Evolutionary conservation across 768 basidiomycete genomes (phyloP).

Genomic region (Naganishia kalamii): DNA sequence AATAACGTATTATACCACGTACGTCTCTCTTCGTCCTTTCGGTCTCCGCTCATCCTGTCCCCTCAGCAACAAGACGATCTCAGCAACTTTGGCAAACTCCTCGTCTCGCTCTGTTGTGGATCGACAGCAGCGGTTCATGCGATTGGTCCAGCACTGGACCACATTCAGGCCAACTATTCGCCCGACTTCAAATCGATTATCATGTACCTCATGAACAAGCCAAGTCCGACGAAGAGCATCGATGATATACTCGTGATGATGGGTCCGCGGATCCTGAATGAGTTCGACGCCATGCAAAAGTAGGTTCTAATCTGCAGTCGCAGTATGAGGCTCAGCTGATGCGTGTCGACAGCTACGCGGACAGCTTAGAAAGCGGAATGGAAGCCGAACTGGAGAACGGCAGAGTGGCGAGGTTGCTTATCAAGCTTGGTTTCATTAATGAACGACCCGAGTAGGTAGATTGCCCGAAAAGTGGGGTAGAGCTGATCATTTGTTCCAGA

Average conservation of each 20-base stretch:
- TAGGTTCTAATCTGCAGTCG: slow-evolving; percentile 46
- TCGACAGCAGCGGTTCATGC: slow-evolving; percentile 61
- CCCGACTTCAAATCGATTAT: slow-evolving; percentile 74
- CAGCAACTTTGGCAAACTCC: slow-evolving; percentile 71
- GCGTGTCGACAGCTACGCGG: slow-evolving; percentile 57
- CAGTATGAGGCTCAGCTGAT: not conserved
- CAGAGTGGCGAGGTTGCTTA: slow-evolving; percentile 75
- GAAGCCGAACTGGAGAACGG: slow-evolving; percentile 89
- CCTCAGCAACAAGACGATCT: slow-evolving; percentile 70
- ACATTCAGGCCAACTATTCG: slow-evolving; percentile 66
- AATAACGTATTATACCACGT: slow-evolving; percentile 58
- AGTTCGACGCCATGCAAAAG: slow-evolving; percentile 79
- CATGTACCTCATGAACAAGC: slow-evolving; percentile 66
- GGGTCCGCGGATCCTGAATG: slow-evolving; percentile 62
- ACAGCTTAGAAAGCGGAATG: slow-evolving; percentile 75
- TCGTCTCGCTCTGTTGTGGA: slow-evolving; percentile 71
- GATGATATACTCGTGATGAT: slow-evolving; percentile 76
- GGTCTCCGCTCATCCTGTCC: not conserved
- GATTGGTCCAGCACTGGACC: slow-evolving; percentile 66
- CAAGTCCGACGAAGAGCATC: slow-evolving; percentile 62
- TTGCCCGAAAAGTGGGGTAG: not conserved
- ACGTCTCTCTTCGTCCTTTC: slow-evolving; percentile 16
- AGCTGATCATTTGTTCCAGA: slow-evolving; percentile 47
- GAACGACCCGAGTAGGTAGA: slow-evolving; percentile 88
- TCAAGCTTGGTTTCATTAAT: slow-evolving; percentile 97